Evolutionary conservation across 371 early-diverging fungal genomes (phyloP), one percentile per base, ranked within the genome.

Genomic region (Rhizopus stolonifer): DNA sequence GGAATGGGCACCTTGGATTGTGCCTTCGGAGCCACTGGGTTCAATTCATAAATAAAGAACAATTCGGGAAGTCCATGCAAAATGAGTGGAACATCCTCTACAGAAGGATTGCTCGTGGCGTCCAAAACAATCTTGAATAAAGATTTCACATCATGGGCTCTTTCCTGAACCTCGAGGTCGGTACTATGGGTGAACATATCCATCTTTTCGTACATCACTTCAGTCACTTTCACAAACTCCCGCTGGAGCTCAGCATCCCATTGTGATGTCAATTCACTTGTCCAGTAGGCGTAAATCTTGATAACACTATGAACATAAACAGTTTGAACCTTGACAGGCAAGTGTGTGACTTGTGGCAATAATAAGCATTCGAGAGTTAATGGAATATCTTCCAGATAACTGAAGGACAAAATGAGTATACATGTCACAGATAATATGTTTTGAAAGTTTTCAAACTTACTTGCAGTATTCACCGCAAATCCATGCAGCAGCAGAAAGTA

Each of bases 21-120:
- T 0, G 96, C 95, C 47, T 87, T 91, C n/a, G 89, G 85, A 3
- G 93, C 91, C 0, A 97, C 95, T 1, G 96, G 96, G 53, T 94
- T 94, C 14, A 97, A 73, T 46, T 94, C 95, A 52, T 88, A 91
- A 7, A 71, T 69, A 47, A 89, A 89, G 62, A 94, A 88, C 8
- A 86, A 56, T 9, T 72, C 61, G 10, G 86, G 75, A 3, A 90
- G 70, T 4, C 84, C 83, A 26, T 62, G 54, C 45, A 82, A 69
- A n/a, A 77, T 54, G 7, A 46, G 25, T 13, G 74, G 74, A 1
- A 64, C 49, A 29, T 70, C 59, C 0, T 53, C 58, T 10, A 38
- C 29, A 0, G 60, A 49, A 19, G 54, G 23, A 10, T 53, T 36
- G 1, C 47, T 24, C 0, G 66, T 65, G 13, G 64, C 46, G 18